Base-by-base conservation (phyloP, 2,329 filamentous ascomycete species). In the Bipolaris gigantea region DNA sequence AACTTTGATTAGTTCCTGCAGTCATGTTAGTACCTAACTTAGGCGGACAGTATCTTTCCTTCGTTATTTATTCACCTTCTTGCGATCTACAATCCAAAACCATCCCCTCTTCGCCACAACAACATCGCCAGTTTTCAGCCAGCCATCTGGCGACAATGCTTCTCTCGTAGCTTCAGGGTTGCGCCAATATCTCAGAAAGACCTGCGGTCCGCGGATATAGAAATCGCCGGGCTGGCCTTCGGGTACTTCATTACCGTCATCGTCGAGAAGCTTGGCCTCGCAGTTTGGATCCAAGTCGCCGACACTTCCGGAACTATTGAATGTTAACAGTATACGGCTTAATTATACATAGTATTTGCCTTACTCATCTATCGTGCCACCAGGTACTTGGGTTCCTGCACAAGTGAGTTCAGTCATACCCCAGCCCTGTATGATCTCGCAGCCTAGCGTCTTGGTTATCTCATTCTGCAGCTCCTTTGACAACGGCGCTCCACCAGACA, bases 331-430 rank as follows among this genome's bases (percentile, higher is more conserved):
- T 27, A 15, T 32, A 7, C 16, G 13, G 15, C 10, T 8, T 4
- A n/a, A 3, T 44, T 32, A 15, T 27, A 33, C 30, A 15, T 27
- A 33, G 11, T 30, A 5, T 1, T 27, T 13, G 19, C 57, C 67
- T 58, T 63, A 73, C 71, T 72, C 64, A 48, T 73, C 70, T n/a
- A 62, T 50, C 7, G 60, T 66, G 11, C 66, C 67, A 15, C 74
- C 72, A 18, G 70, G 63, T 18, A 77, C 74, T 44, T 71, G 55
- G 18, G 76, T 71, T 1, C 68, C 72, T n/a, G 73, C 73, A 56
- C 74, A 76, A 9, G 73, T 77, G 11, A 76, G 73, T 47, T 77
- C 76, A 3, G 73, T 75, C 73, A 76, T 76, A 1, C 75, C 75
- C 75, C 74, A 78, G 1, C 73, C 74, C 48, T 77, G 75, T 21